phyloP scores from a whole-genome alignment of 208 protist genomes.

The Borovskyia barvae region DNA sequence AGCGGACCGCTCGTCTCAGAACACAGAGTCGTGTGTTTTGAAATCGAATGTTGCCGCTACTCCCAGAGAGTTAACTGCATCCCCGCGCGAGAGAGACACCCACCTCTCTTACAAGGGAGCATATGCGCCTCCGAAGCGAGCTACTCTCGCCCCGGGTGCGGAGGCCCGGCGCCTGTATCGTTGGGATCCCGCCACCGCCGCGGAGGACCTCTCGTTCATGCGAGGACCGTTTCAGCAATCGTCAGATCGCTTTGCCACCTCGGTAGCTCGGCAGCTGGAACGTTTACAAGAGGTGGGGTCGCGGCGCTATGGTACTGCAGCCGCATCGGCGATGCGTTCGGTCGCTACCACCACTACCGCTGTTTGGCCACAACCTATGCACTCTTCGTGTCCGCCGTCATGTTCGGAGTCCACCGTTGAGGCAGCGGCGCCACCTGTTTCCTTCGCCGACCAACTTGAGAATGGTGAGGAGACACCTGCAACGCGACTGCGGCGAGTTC shows the following conservation, averaged over 20 bases:
- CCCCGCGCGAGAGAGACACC: too few relatives aligned
- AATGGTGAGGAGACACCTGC: too few relatives aligned
- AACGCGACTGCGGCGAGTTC: too few relatives aligned
- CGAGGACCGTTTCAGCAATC: slow-evolving; percentile 19
- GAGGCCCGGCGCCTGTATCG: slow-evolving; percentile 22
- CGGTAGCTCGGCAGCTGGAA: slow-evolving; percentile 17
- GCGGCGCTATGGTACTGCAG: slow-evolving; percentile 3
- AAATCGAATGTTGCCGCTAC: too few relatives aligned
- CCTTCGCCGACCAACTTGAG: too few relatives aligned
- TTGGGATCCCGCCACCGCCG: slow-evolving; percentile 13
- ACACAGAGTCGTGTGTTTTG: too few relatives aligned
- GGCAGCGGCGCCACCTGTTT: too few relatives aligned
- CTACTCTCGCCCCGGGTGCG: neutral
- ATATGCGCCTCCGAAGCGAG: neutral
- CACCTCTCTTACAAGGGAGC: too few relatives aligned
- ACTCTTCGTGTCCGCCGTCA: neutral
- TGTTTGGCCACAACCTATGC: neutral
- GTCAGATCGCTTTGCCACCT: slow-evolving; percentile 10
- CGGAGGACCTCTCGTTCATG: slow-evolving; percentile 21
- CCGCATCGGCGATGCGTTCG: neutral
- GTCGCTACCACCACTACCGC: neutral
- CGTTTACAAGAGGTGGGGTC: slow-evolving; percentile 8
- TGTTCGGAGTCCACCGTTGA: too few relatives aligned
- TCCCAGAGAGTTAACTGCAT: too few relatives aligned
- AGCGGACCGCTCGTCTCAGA: too few relatives aligned